phyloP scores from a whole-genome alignment of 805 yeast species.

The Teunomyces funiuensis region DNA sequence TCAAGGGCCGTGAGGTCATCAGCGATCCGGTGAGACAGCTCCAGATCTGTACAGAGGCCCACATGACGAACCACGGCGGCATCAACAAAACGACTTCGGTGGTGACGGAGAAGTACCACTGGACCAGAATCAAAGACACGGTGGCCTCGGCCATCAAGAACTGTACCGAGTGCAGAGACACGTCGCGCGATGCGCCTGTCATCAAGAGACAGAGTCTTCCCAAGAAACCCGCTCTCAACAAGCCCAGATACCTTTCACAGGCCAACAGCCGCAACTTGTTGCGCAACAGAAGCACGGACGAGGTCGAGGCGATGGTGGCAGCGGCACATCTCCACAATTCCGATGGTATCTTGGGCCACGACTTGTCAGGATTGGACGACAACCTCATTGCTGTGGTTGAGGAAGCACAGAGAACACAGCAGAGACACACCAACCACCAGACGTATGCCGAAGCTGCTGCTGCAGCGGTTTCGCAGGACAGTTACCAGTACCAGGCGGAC shows the following conservation, averaged over 20 bases:
- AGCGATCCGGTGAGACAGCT: conserved; percentile 72
- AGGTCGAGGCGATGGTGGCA: conserved; percentile 36
- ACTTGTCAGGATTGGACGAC: conserved; percentile 43
- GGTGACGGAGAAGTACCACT: conserved; percentile 79
- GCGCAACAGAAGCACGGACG: conserved; percentile 20
- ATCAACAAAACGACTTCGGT: conserved; percentile 82
- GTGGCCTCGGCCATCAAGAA: conserved; percentile 75
- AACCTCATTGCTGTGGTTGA: conserved; percentile 61
- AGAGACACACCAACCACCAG: conserved; percentile 17
- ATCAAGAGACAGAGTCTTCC: conserved; percentile 13
- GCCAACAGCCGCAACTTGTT: conserved; percentile 20
- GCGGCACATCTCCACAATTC: conserved; percentile 27
- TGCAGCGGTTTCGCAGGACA: conserved; percentile 25
- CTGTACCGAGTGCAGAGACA: conserved; percentile 73
- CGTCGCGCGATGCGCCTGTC: conserved; percentile 22
- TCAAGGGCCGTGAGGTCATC: conserved; percentile 82
- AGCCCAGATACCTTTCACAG: conserved; percentile 3
- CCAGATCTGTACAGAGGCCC: conserved; percentile 70
- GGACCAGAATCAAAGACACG: conserved; percentile 89
- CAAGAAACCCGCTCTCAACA: conserved; percentile 16
- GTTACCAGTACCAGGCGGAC: conserved; percentile 17
- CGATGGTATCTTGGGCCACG: conserved; percentile 37
- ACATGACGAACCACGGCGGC: conserved; percentile 74
- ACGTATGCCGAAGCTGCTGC: conserved; percentile 38
- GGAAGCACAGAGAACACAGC: conserved; percentile 48